Base-by-base conservation (phyloP, 805 yeast genomes). In the Sugiyamaella floridensis region DNA sequence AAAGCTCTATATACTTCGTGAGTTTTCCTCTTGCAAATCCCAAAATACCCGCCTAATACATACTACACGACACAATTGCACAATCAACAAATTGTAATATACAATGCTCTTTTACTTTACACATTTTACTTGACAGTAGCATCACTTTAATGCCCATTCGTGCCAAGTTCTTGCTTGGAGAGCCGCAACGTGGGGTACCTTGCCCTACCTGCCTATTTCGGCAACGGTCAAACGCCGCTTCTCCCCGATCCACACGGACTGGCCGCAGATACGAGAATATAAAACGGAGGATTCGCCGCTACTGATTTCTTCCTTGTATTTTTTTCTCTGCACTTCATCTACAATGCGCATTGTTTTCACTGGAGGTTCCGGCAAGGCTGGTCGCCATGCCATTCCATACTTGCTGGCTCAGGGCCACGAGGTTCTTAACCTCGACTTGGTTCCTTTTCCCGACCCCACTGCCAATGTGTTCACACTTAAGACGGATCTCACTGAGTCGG, bases 341-440 rank as follows among this genome's bases (percentile, higher is more conserved):
- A 32, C 37, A 32, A 32, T 45, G 19, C 40, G 48, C 19, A 49
- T 53, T 37, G 55, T 53, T 4, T 53, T 53, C 34, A 53, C 55
- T 40, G 55, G 55, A 40, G 55, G 55, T 11, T 53, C 55, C 9
- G 55, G 55, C 20, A 49, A 40, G 45, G 55, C 55, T 12, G 55
- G 55, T 22, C 47, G 48, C 18, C 50, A 53, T 16, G 52, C 43
- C 14, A 40, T 53, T 18, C 49, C 49, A 14, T 53, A 53, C 52
- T 28, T 53, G 47, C 11, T 53, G 14, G 49, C 52, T 22, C 52
- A 53, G 42, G 55, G 55, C 28, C 55, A 53, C 37, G 47, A 49
- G 34, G 55, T 53, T 11, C 43, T 53, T 11, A 53, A 53, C 45
- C 47, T 53, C 18, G 55, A 53, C 26, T 42, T 53, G 42, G 53